Evolutionary conservation across 306 rosid species (phyloP).

Genomic region (Prunus fruticosa): DNA sequence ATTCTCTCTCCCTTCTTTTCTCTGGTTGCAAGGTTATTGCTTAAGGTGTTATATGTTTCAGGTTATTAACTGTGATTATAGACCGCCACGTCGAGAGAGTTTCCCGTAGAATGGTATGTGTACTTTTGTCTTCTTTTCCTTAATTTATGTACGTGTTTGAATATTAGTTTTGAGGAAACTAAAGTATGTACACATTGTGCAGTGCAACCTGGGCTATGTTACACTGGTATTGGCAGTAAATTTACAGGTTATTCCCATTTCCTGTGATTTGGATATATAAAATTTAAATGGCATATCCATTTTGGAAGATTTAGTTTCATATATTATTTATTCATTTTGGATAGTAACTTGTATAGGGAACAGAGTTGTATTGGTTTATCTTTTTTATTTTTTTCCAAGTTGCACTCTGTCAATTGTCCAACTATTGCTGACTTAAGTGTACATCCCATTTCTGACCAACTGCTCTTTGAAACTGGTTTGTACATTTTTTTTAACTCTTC

Average conservation of each 20-base stretch:
- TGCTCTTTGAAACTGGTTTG: no score
- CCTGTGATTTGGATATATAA: constrained; percentile 2
- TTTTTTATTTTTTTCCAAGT: no score
- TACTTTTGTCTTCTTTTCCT: constrained; percentile 4
- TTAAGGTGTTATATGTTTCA: constrained; percentile 28
- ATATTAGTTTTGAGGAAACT: constrained; percentile 29
- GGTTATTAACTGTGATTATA: constrained; percentile 66
- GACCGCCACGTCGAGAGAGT: constrained; percentile 74
- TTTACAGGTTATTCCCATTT: constrained; percentile 61
- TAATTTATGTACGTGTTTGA: not conserved
- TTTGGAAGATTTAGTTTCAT: not conserved
- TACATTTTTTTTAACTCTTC: constrained; percentile 4
- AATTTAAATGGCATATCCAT: not conserved
- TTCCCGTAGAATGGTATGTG: constrained; percentile 76
- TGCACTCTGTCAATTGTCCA: no score
- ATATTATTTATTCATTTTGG: no score
- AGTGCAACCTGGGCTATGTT: constrained; percentile 93
- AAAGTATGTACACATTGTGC: constrained; percentile 32
- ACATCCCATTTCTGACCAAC: no score
- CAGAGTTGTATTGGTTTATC: no score
- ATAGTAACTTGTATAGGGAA: no score
- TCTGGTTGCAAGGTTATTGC: not conserved
- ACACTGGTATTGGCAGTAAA: constrained; percentile 74
- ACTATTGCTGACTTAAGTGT: no score
- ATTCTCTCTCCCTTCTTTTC: not conserved